These are phyloP conservation scores for Pseudonectria foliicola DNA, from an alignment of 2,329 filamentous ascomycete species.

Conservation along the genomic window DNA sequence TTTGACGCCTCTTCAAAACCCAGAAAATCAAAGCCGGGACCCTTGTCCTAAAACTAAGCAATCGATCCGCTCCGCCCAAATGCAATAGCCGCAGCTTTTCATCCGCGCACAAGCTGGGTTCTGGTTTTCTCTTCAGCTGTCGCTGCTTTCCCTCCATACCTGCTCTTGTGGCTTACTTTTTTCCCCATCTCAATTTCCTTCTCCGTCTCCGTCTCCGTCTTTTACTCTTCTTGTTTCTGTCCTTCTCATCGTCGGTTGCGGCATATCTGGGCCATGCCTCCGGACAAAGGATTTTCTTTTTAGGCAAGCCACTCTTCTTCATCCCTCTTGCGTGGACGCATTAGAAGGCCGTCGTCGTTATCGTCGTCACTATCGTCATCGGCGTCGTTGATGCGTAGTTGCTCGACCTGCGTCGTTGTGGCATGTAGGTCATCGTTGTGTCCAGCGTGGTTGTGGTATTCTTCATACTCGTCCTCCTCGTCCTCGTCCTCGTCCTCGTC, in stretches of 20 bases:
- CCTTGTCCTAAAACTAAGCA: slow-evolving; percentile 9
- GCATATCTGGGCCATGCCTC: not conserved
- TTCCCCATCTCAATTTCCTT: slow-evolving; percentile 5
- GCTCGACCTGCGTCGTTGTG: slow-evolving; percentile 30
- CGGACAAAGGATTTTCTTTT: slow-evolving; percentile 4
- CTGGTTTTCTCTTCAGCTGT: slow-evolving; percentile 5
- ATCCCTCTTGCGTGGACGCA: slow-evolving; percentile 49
- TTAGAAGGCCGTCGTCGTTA: slow-evolving; percentile 52
- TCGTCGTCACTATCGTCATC: slow-evolving; percentile 42
- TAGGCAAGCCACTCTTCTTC: slow-evolving; percentile 55
- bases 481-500: slow-evolving; percentile 41
- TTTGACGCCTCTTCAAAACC: slow-evolving; percentile 18
- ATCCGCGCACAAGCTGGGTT: slow-evolving; percentile 9
- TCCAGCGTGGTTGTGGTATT: slow-evolving; percentile 46
- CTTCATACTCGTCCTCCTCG: slow-evolving; percentile 18
- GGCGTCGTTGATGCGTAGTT: slow-evolving; percentile 34
- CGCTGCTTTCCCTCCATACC: slow-evolving; percentile 6
- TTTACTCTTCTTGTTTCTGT: slow-evolving; percentile 7
- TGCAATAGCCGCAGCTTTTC: slow-evolving; percentile 19
- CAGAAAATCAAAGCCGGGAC: slow-evolving; percentile 6
- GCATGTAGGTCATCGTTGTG: slow-evolving; percentile 30
- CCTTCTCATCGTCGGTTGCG: not conserved
- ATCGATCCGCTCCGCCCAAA: slow-evolving; percentile 22
- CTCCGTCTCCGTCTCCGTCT: slow-evolving; percentile 7
- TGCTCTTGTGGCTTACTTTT: slow-evolving; percentile 9